Evolutionary conservation across 768 basidiomycete genomes (phyloP), one percentile per base, ranked within the genome.

Genomic region (Serendipita sp.): DNA sequence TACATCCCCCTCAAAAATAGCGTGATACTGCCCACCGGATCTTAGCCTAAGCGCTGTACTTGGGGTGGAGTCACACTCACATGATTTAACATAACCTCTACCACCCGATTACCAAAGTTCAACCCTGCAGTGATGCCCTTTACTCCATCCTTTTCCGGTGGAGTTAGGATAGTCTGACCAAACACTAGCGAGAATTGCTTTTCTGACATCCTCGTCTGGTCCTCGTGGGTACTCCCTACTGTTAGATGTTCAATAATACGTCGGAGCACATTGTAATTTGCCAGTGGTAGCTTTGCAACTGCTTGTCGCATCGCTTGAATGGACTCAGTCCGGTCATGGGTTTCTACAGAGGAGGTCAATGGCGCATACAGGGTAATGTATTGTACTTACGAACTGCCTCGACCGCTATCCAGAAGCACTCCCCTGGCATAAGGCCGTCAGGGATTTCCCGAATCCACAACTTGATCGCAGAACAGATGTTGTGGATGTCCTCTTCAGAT

Each of bases 131-230:
- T 78, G 69, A 89, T 86, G 73, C 86, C 78, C 10, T 80, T 82
- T 73, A 89, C 86, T 71, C 89, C 85, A 66, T 87, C 45, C 52
- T 54, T 88, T 70, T 86, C 83, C 2, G 86, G 87, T 2, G 88
- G 85, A 18, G 88, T 83, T 63, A 89, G 71, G 54, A 91, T 73
- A 70, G 89, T 90, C 3, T 88, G 89, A 67, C 88, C 88, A 73
- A 91, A 91, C 16, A 91, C 89, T 63, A 91, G 90, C 0, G 91
- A 85, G 2, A 93, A 78, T 4, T 86, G 84, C 68, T 91, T 85
- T 0, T 88, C 84, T 1, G 87, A 89, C 91, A 93, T 93, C 66
- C 92, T 90, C 69, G 91, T 93, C 58, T 84, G 80, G 65, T 91
- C 89, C 71, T 92, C 89, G 73, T 80, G 89, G 70, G 91, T 89